Percentiles rank a stretch among this genome's conserved stretches.
Conservation (phyloP, 495 filamentous ascomycete genomes). For the Entonaema liquescens region DNA sequence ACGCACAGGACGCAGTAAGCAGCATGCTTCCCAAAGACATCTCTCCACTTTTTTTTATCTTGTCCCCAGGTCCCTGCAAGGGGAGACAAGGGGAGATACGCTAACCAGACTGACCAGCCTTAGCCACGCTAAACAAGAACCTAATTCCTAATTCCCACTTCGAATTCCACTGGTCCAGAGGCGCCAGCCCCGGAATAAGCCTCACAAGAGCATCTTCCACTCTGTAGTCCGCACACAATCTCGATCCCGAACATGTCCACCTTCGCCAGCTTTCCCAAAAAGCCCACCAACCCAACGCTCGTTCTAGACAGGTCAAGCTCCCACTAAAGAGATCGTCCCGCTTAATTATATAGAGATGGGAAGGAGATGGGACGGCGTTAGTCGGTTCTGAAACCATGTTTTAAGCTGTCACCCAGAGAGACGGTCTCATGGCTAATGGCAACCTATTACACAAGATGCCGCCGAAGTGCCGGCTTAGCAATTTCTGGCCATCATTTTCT, state of each 20-base stretch:
- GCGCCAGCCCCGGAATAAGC: conserved; percentile 12
- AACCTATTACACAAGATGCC: conserved; percentile 33
- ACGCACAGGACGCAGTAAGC: conserved; percentile 3
- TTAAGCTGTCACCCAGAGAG: background rate
- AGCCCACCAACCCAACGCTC: background rate
- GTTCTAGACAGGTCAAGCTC: conserved; percentile 17
- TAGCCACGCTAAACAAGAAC: background rate
- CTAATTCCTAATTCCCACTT: background rate
- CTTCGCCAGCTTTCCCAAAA: background rate
- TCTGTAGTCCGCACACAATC: conserved; percentile 3
- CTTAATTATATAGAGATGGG: conserved; percentile 9
- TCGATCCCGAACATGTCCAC: background rate
- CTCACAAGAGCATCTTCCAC: conserved; percentile 7
- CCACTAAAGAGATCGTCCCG: conserved; percentile 29
- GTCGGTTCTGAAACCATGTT: background rate
- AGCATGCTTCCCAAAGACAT: background rate
- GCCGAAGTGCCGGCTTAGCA: conserved; percentile 24
- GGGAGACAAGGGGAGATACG: background rate
- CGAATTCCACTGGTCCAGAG: conserved; percentile 3
- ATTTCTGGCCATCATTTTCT: background rate
- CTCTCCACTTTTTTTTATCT: conserved; percentile 20
- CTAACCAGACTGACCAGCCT: background rate
- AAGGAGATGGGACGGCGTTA: background rate
- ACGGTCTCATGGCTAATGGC: conserved; percentile 28
- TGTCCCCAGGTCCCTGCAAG: conserved; percentile 31